Conservation (phyloP, 1,284 basidiomycete genomes). For the Porodaedalea pini region DNA sequence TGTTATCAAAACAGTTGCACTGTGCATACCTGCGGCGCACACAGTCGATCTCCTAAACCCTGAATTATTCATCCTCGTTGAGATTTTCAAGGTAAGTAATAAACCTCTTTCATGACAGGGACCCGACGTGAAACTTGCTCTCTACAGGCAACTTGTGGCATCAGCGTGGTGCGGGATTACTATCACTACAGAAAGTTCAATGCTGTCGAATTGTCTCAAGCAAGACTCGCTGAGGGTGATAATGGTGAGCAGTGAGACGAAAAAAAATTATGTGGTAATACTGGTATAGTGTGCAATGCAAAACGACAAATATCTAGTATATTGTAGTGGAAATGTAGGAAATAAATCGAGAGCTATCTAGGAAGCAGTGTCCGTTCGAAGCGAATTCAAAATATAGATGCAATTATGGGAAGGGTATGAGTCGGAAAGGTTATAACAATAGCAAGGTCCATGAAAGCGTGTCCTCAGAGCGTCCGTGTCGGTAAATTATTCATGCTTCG, state of each 20-base stretch:
- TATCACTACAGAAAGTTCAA: conserved; percentile 70
- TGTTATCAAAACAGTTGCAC: conserved; percentile 64
- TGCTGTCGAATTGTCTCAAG: conserved; percentile 61
- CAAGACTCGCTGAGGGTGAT: conserved; percentile 26
- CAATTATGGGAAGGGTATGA: no score
- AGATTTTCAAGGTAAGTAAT: conserved; percentile 69
- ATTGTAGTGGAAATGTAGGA: no score
- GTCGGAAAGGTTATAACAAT: no score
- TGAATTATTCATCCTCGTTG: conserved; percentile 69
- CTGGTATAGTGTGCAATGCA: no score
- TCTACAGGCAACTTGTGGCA: conserved; percentile 61
- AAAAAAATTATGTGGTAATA: no score
- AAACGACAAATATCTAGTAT: no score
- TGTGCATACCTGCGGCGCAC: conserved; percentile 62
- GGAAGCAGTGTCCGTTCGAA: no score
- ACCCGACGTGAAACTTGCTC: conserved; percentile 10
- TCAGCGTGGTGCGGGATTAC: conserved; percentile 69
- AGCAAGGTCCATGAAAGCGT: no score
- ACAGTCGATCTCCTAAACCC: conserved; percentile 64
- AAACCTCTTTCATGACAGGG: not conserved
- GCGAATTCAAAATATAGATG: no score
- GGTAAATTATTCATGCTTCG: not conserved
- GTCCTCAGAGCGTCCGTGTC: not conserved
- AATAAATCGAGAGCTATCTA: no score
- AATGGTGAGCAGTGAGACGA: not conserved